Evolutionary conservation across 2,329 filamentous ascomycete species (phyloP).

Genomic region (Exserohilum turcica): DNA sequence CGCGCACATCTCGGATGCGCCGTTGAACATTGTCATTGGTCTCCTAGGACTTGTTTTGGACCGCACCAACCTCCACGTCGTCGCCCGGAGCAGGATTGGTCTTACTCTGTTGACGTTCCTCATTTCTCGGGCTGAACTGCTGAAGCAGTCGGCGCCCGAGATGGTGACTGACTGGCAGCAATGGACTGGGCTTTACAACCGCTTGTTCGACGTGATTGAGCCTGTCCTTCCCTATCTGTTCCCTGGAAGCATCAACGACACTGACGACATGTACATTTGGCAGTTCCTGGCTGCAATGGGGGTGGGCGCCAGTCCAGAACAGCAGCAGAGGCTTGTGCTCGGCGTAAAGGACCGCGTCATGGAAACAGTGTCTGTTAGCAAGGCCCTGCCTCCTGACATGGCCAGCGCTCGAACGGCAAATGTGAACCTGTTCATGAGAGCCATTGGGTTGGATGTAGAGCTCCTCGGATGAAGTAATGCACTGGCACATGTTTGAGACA

Average conservation of each 20-base stretch:
- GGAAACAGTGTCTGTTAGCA: slow-evolving; percentile 87
- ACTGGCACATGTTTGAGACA: slow-evolving; percentile 3
- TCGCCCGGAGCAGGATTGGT: slow-evolving; percentile 85
- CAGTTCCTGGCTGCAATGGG: slow-evolving; percentile 95
- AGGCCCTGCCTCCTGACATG: slow-evolving; percentile 87
- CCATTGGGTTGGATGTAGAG: slow-evolving; percentile 97
- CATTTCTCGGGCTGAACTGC: slow-evolving; percentile 87
- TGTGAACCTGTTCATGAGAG: slow-evolving; percentile 98
- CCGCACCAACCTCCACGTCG: slow-evolving; percentile 80
- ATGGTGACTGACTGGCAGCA: slow-evolving; percentile 70
- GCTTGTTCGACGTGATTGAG: slow-evolving; percentile 85
- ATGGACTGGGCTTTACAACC: slow-evolving; percentile 83
- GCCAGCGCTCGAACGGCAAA: slow-evolving; percentile 81
- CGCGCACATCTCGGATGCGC: slow-evolving; percentile 87
- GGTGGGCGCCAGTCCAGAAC: slow-evolving; percentile 88
- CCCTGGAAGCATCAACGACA: slow-evolving; percentile 85
- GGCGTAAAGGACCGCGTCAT: slow-evolving; percentile 98
- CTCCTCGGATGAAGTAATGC: slow-evolving; percentile 60
- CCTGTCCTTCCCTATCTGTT: slow-evolving; percentile 84
- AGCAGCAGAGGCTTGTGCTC: slow-evolving; percentile 91
- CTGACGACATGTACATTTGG: slow-evolving; percentile 96
- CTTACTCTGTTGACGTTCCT: slow-evolving; percentile 91
- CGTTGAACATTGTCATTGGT: slow-evolving; percentile 87
- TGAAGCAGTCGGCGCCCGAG: slow-evolving; percentile 79
- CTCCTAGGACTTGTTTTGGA: slow-evolving; percentile 83